Percentiles rank a stretch among this genome's conserved stretches.
phyloP scores from a whole-genome alignment of 805 yeast species.

The Monosporozyma solicola region DNA sequence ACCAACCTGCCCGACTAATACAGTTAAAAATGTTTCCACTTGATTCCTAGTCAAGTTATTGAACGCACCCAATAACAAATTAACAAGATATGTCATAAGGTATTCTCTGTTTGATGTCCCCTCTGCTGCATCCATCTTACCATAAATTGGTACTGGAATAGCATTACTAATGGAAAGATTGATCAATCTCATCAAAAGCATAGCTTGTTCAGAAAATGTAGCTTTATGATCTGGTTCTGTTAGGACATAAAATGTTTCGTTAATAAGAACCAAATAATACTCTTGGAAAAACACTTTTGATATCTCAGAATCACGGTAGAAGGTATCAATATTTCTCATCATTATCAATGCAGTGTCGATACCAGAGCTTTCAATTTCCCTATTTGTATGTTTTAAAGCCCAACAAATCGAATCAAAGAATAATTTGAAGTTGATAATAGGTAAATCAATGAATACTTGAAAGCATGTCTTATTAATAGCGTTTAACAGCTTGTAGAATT shows the following conservation, averaged over 20 bases:
- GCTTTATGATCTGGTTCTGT: conserved; percentile 95
- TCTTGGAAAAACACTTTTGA: conserved; percentile 74
- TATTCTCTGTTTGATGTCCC: conserved; percentile 74
- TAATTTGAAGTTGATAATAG: conserved; percentile 77
- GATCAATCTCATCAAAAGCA: conserved; percentile 68
- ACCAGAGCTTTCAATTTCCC: conserved; percentile 88
- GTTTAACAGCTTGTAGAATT: conserved; percentile 23
- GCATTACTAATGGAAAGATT: conserved; percentile 63
- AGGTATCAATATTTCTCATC: conserved; percentile 61
- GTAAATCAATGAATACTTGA: conserved; percentile 68
- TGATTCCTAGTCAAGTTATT: conserved; percentile 65
- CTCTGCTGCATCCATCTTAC: conserved; percentile 48
- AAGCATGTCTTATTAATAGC: conserved; percentile 43
- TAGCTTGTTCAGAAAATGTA: conserved; percentile 78
- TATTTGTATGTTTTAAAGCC: conserved; percentile 93
- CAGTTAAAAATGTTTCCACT: conserved; percentile 66
- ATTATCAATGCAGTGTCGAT: conserved; percentile 50
- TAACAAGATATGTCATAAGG: conserved; percentile 64
- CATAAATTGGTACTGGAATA: conserved; percentile 68
- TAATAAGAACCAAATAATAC: conserved; percentile 72
- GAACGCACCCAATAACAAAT: conserved; percentile 70
- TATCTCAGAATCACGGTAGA: conserved; percentile 51
- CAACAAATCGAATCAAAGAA: conserved; percentile 86
- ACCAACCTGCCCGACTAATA: conserved; percentile 56
- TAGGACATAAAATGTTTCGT: conserved; percentile 79